Conservation (phyloP, 139 green algal genomes). For the Chlorella sp. region DNA sequence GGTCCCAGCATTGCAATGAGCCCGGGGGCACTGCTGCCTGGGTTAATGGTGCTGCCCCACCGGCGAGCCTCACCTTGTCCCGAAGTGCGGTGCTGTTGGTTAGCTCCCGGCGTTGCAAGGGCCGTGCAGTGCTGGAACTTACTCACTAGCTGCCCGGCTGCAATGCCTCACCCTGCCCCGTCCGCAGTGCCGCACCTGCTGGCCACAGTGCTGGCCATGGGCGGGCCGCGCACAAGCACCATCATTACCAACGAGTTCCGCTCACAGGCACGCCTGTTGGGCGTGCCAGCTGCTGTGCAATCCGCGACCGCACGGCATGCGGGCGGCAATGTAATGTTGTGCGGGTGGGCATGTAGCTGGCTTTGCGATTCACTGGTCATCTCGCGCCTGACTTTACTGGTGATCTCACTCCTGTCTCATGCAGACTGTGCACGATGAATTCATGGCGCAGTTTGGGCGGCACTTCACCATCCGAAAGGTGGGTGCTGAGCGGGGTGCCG, state of each 20-base stretch:
- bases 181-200: constrained; percentile 42
- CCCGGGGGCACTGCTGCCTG: constrained; percentile 39
- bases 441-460: constrained; percentile 65
- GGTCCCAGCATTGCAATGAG: no score
- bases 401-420: background rate
- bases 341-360: no score
- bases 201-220: constrained; percentile 28
- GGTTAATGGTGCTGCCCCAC: background rate
- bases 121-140: no score
- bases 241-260: constrained; percentile 81
- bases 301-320: no score
- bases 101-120: no score
- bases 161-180: background rate
- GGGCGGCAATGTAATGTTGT: no score
- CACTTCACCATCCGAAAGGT: constrained; percentile 71
- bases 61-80: no score
- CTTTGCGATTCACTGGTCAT: no score
- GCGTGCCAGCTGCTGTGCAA: no score
- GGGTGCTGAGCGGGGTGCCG: background rate
- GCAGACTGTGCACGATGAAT: constrained; percentile 74
- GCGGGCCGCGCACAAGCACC: constrained; percentile 32
- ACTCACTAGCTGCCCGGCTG: no score
- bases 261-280: no score
- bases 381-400: background rate
- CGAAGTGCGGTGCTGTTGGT: no score